These are phyloP conservation scores for Hericium coralloides DNA, from an alignment of 768 basidiomycete genomes.

Conservation along the genomic window DNA sequence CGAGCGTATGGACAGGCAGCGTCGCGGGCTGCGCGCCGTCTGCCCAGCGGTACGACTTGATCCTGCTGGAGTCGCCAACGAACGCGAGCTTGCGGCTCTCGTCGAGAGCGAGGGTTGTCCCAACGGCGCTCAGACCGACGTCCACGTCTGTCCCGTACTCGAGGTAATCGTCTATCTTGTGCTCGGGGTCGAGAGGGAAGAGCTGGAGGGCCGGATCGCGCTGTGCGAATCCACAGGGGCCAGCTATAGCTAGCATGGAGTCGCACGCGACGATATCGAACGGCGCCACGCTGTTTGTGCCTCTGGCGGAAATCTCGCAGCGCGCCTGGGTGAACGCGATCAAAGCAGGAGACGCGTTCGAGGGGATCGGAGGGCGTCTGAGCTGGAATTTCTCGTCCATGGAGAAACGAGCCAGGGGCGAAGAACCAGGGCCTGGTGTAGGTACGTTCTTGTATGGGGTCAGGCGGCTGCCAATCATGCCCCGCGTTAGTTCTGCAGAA, in stretches of 20 bases:
- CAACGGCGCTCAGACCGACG: not conserved
- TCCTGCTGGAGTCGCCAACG: conserved; percentile 23
- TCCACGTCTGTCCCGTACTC: not conserved
- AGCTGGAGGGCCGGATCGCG: not conserved
- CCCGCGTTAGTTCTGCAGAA: too few species aligned
- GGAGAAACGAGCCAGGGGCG: too few species aligned
- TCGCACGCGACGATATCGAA: not conserved
- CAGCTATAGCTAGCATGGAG: not conserved
- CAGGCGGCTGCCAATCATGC: too few species aligned
- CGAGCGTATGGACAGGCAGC: conserved; percentile 26
- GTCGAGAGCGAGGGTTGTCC: conserved; percentile 16
- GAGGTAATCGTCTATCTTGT: not conserved
- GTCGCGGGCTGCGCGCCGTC: not conserved
- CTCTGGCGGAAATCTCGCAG: not conserved
- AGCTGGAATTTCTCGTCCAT: too few species aligned
- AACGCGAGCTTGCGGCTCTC: conserved; percentile 29
- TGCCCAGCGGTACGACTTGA: conserved; percentile 31
- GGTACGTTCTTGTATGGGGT: too few species aligned
- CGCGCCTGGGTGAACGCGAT: not conserved
- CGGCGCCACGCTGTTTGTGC: not conserved
- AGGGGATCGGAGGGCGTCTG: too few species aligned
- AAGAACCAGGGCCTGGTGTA: too few species aligned
- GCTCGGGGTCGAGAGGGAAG: not conserved
- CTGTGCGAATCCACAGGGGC: not conserved
- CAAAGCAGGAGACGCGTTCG: too few species aligned